Evolutionary conservation across 148 eudicot genomes (phyloP).

Genomic region (Polygonum aviculare): DNA sequence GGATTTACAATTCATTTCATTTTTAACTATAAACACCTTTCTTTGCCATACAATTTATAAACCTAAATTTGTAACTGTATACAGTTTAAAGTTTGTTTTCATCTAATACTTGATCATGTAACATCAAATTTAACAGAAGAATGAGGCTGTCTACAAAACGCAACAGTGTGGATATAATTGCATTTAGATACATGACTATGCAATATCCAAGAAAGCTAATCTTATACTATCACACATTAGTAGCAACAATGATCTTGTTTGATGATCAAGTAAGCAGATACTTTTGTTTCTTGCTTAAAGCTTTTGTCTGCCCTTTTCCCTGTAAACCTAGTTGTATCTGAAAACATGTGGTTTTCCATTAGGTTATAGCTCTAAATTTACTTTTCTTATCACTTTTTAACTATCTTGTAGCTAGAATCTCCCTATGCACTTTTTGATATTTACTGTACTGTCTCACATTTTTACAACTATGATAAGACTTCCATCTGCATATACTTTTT

Average conservation of each 20-base stretch:
- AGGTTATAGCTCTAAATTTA: not conserved
- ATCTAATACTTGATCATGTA: not conserved
- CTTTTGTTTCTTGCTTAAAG: not conserved
- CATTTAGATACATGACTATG: not conserved
- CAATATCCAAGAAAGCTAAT: not conserved
- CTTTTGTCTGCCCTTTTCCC: not conserved
- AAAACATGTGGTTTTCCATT: not conserved
- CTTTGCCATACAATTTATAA: not conserved
- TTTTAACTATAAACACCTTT: not conserved
- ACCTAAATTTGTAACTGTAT: not conserved
- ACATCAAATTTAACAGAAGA: not conserved
- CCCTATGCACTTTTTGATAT: not conserved
- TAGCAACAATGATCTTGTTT: not conserved
- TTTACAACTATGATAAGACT: not conserved
- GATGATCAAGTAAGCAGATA: not conserved
- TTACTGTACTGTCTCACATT: not conserved
- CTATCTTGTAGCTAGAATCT: not conserved
- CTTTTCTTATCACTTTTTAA: not conserved
- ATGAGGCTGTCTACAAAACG: not conserved
- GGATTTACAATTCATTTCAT: not conserved
- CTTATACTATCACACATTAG: not conserved
- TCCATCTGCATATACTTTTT: not conserved
- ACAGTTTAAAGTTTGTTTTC: not conserved
- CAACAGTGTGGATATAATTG: not conserved
- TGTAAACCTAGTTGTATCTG: not conserved